Evolutionary conservation across 2,329 filamentous ascomycete genomes (phyloP).

Genomic region (Ambrosiella beaveri): DNA sequence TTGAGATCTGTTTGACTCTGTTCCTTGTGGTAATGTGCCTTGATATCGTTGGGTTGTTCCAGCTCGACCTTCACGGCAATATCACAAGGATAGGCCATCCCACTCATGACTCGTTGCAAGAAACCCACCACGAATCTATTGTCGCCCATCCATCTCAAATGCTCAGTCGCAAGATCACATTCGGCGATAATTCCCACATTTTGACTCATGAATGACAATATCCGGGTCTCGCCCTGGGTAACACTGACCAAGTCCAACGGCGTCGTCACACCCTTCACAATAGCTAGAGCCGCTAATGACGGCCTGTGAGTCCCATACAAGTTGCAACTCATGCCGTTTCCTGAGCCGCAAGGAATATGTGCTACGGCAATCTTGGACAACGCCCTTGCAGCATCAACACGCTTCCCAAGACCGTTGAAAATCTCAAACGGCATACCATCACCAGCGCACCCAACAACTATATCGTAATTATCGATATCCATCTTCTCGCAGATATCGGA

Average conservation of each 20-base stretch:
- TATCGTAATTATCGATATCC: constrained; percentile 67
- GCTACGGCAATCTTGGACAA: constrained; percentile 63
- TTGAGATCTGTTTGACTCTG: constrained; percentile 8
- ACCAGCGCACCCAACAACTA: constrained; percentile 75
- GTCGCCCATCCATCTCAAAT: constrained; percentile 83
- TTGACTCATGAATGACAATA: constrained; percentile 80
- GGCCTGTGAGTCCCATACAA: constrained; percentile 64
- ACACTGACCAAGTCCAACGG: constrained; percentile 75
- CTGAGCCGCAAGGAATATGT: constrained; percentile 81
- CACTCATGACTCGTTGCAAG: constrained; percentile 55
- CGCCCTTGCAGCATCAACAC: constrained; percentile 56
- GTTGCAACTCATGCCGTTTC: constrained; percentile 87
- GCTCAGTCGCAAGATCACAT: constrained; percentile 73
- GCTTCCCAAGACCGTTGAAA: constrained; percentile 76
- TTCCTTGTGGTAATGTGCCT: constrained; percentile 48
- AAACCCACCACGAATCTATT: constrained; percentile 75
- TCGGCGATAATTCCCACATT: constrained; percentile 81
- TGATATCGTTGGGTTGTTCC: constrained; percentile 56
- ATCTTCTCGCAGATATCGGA: constrained; percentile 57
- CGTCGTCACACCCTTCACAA: constrained; percentile 76
- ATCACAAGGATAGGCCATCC: constrained; percentile 75
- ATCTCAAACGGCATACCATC: constrained; percentile 86
- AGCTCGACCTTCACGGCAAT: constrained; percentile 71
- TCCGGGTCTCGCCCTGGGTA: constrained; percentile 59
- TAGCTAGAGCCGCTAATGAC: constrained; percentile 59